phyloP scores from a whole-genome alignment of 1,284 basidiomycete species.

The Mycosarcoma maydis region DNA sequence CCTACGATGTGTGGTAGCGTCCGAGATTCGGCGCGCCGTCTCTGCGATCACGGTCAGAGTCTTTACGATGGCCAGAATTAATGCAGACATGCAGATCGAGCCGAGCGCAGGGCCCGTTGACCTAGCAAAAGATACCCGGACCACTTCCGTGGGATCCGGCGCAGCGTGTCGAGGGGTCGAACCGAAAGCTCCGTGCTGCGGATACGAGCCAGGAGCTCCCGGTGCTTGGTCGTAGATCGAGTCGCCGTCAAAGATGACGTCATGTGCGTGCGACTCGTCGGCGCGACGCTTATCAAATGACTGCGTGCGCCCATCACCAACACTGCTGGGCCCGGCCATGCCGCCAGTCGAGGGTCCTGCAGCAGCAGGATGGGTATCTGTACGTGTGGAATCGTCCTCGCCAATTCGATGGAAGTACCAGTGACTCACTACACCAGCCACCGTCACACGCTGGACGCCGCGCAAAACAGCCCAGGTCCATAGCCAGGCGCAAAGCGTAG shows the following conservation, averaged over 20 bases:
- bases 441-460: conserved; percentile 80
- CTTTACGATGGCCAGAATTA: conserved; percentile 78
- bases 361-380: conserved; percentile 6
- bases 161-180: conserved; percentile 18
- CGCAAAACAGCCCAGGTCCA: conserved; percentile 91
- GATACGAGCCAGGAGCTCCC: conserved; percentile 33
- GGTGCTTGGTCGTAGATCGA: conserved; percentile 41
- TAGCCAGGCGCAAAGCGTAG: conserved; percentile 78
- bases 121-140: conserved; percentile 80
- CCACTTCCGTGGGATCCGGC: conserved; percentile 70
- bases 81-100: conserved; percentile 78
- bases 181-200: conserved; percentile 2
- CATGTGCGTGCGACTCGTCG: conserved; percentile 27
- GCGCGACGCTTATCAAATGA: conserved; percentile 35
- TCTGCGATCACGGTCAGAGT: conserved; percentile 70
- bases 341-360: conserved; percentile 6
- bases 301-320: conserved; percentile 2
- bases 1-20: conserved; percentile 37
- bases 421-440: conserved; percentile 83
- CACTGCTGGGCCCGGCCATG: neutral
- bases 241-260: conserved; percentile 29
- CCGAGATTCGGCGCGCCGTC: conserved; percentile 63
- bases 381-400: conserved; percentile 9
- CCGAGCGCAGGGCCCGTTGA: conserved; percentile 84
- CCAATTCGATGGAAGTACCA: conserved; percentile 81